Evolutionary conservation across 129 eudicot genomes (phyloP), one percentile per base, ranked within the genome.

Genomic region (Escallonia rubra): DNA sequence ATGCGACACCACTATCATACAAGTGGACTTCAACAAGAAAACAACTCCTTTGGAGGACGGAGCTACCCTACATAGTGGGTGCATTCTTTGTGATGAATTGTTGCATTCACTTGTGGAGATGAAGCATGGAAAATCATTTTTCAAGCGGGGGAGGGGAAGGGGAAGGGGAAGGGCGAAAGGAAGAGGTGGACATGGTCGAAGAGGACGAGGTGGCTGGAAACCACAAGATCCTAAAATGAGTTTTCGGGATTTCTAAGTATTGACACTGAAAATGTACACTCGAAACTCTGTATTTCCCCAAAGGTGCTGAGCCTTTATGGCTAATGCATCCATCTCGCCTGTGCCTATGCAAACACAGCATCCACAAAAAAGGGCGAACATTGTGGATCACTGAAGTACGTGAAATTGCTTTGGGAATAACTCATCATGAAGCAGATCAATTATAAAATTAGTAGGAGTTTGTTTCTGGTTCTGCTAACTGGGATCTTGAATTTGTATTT

Each of bases 1-100:
- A 39, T 87, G 97, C 10, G 97, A 87, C 44, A 76, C 92, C 13
- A 76, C 84, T 9, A 77, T 90, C 51, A 46, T 90, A 59, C 92
- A 87, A 66, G 92, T 87, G 63, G 97, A 90, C 79, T 90, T 90
- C 48, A 90, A 90, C 69, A 87, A 90, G 87, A 90, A 85, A 59
- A 82, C 86, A 38, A 87, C 97, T 3, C 97, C 97, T n/a, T 53
- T 90, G 69, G 59, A 75, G 50, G 95, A 85, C 68, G 96, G 96
- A 58, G 87, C 86, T 38, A 89, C 97, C 2, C 38, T 87, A 40
- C 80, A 90, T 66, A 63, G 70, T 8, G 97, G 95, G 55, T 90
- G 97, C 77, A 85, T 90, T 55, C 86, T 91, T 42, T 91, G 95
- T 70, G 97, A 91, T 66, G 97, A 87, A 58, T 59, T 91, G 66